phyloP scores from a whole-genome alignment of 208 protist genomes.

The Crithidia thermophila region DNA sequence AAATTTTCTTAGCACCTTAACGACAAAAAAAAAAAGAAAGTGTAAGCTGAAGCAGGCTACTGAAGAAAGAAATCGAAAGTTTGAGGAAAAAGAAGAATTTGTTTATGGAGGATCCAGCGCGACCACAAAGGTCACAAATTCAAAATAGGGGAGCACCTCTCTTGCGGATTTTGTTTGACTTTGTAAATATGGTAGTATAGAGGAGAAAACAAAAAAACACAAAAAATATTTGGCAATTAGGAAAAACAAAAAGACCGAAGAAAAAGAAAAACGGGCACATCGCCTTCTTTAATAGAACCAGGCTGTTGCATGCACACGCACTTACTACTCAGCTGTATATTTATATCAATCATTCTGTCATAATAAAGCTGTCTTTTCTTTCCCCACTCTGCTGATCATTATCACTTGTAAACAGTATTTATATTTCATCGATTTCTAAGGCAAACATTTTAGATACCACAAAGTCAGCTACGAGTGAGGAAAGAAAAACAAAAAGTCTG shows the following conservation, averaged over 20 bases:
- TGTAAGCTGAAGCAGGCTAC: too few relatives aligned
- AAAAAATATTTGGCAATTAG: slow-evolving; percentile 7
- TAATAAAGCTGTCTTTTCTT: too few relatives aligned
- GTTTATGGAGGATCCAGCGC: neutral
- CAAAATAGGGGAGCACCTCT: neutral
- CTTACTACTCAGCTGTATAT: too few relatives aligned
- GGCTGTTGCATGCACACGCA: too few relatives aligned
- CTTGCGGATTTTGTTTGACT: neutral
- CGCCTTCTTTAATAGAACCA: neutral
- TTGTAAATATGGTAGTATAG: slow-evolving; percentile 2
- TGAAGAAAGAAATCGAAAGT: slow-evolving; percentile 10
- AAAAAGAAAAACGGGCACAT: too few relatives aligned
- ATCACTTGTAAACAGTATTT: too few relatives aligned
- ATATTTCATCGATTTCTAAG: too few relatives aligned
- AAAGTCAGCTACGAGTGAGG: too few relatives aligned
- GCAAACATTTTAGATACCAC: too few relatives aligned
- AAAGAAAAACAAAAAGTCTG: neutral
- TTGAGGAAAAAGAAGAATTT: neutral
- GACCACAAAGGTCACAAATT: neutral
- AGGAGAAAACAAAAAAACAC: slow-evolving; percentile 12
- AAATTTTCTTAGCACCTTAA: neutral
- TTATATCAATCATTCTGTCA: too few relatives aligned
- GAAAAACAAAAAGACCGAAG: too few relatives aligned
- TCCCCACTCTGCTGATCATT: too few relatives aligned
- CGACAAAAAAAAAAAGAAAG: slow-evolving; percentile 15